Evolutionary conservation across 352 stramenopile genomes (phyloP), one percentile per base, ranked within the genome.

Genomic region (Thalassiosira exigua): DNA sequence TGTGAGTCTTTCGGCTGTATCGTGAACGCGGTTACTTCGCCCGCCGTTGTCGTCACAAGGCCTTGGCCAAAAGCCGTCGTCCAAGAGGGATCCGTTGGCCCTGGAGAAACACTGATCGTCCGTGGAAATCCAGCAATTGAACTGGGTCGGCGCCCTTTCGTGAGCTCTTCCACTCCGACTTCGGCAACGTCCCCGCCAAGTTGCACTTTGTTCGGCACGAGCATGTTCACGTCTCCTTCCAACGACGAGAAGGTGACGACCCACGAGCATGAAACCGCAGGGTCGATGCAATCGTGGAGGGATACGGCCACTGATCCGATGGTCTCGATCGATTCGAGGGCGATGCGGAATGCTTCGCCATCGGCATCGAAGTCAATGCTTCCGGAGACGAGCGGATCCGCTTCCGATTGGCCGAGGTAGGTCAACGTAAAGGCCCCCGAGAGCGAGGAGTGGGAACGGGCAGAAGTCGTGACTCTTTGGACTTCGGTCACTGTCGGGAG

Each of bases 1-100:
- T 96, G 97, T 3, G 87, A 96, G 56, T 98, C 96, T 44, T 97
- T 96, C 0, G 94, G 90, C 69, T 98, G 95, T 64, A 98, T 97
- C 2, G 87, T 95, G 82, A 98, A 98, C 29, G 90, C 93, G 0
- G 94, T 94, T 1, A 88, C 85, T 17, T 95, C 86, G 0, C 96
- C 96, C 2, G 96, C 95, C 3, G 96, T 94, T 7, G 94, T 95
- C 76, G 95, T 86, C 5, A 96, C 77, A 21, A 98, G 76, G 4
- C 94, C 94, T 48, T 95, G 30, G 17, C 91, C 91, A 72, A 83
- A 90, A 24, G 88, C 90, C 30, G 76, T 91, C 1, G 82, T 92
- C 64, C 44, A 69, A 21, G 61, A 41, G 22, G 90, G 66, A 66
- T 82, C 62, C 1, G 87, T 85, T 32, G 69, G 48, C 44, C 79